phyloP scores from a whole-genome alignment of 805 yeast genomes.

The Nadsonia fulvescens region DNA sequence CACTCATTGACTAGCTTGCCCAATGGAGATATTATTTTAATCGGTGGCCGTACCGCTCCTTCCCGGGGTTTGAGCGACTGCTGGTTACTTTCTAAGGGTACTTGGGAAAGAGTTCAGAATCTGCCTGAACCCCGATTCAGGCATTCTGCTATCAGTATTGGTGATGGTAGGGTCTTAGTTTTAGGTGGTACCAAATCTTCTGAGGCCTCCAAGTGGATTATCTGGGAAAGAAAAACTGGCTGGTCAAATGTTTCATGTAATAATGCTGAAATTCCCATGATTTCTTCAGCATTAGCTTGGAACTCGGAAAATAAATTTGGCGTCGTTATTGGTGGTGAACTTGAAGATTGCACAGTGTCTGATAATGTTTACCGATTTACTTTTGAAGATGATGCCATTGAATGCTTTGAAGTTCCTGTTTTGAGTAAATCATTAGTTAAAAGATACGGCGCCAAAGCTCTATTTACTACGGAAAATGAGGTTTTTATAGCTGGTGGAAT shows the following conservation, averaged over 20 bases:
- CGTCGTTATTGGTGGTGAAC: conserved; percentile 22
- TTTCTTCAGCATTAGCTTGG: conserved; percentile 23
- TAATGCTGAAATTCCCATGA: conserved; percentile 13
- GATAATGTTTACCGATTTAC: conserved; percentile 10
- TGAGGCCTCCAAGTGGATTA: conserved; percentile 7
- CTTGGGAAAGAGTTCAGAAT: conserved; percentile 25
- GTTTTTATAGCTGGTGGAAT: conserved; percentile 43
- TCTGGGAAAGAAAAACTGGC: conserved; percentile 8
- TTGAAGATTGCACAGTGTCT: conserved; percentile 4
- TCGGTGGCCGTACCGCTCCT: conserved; percentile 60
- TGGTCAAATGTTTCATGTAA: conserved; percentile 13
- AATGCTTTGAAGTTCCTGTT: too few relatives aligned
- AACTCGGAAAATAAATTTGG: conserved; percentile 19
- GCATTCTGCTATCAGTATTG: conserved; percentile 26
- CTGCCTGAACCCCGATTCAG: conserved; percentile 32
- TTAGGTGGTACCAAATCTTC: conserved; percentile 30
- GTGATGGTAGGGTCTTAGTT: conserved; percentile 21
- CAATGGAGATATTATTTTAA: conserved; percentile 20
- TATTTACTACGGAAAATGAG: conserved; percentile 17
- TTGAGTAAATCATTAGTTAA: conserved; percentile 19
- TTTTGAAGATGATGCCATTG: conserved; percentile 1
- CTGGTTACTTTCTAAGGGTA: conserved; percentile 21
- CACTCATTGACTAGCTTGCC: conserved; percentile 29
- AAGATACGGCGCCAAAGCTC: conserved; percentile 28
- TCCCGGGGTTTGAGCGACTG: conserved; percentile 25